Percentiles rank a stretch among this genome's conserved stretches.
Conservation (phyloP, 306 rosid genomes). For the Castanopsis chinensis region DNA sequence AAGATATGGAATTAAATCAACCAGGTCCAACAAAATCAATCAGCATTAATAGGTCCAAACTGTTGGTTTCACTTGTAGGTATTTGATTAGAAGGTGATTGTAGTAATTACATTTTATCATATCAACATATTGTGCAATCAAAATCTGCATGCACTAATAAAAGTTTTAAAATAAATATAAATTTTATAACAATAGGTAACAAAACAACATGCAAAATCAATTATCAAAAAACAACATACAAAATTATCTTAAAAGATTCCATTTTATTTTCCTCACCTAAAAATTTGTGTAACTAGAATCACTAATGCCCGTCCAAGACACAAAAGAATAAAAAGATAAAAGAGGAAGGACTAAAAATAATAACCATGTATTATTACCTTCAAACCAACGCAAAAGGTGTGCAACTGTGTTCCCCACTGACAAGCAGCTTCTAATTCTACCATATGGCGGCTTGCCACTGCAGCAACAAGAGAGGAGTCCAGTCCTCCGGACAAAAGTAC, state of each 20-base stretch:
- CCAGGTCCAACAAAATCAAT: too few species aligned
- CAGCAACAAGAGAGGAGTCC: slow-evolving; percentile 97
- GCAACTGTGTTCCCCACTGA: slow-evolving; percentile 96
- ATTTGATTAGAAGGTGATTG: too few species aligned
- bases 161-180: not conserved
- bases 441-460: slow-evolving; percentile 76
- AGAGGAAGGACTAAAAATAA: not conserved
- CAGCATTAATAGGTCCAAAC: too few species aligned
- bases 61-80: too few species aligned
- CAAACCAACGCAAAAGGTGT: slow-evolving; percentile 90
- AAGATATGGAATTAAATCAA: too few species aligned
- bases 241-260: not conserved
- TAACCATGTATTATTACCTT: slow-evolving; percentile 46
- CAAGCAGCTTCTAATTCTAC: slow-evolving; percentile 57
- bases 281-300: not conserved
- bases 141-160: too few species aligned
- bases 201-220: not conserved
- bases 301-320: not conserved
- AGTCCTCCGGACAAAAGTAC: slow-evolving; percentile 94
- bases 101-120: too few species aligned
- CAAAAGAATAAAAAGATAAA: not conserved
- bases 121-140: too few species aligned
- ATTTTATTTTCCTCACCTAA: not conserved
- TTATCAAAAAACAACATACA: not conserved
- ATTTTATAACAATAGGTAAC: not conserved